phyloP scores from a whole-genome alignment of 2,329 filamentous ascomycete species.

The Aspergillus thermomutatus region DNA sequence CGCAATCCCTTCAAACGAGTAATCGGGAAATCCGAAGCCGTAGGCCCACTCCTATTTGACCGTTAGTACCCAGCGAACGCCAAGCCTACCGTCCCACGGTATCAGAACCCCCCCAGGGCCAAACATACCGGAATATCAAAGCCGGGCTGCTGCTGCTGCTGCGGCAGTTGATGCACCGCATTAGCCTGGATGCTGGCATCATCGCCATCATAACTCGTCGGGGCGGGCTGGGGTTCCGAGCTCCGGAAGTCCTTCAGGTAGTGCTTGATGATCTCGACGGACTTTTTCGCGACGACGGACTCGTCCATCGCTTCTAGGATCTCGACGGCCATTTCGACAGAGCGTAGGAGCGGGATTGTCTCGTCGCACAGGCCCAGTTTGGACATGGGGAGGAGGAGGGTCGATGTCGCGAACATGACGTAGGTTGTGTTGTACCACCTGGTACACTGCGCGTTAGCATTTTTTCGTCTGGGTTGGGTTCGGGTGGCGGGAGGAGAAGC shows the following conservation, averaged over 20 bases:
- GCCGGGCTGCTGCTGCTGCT: slow-evolving; percentile 11
- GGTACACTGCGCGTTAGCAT: neutral
- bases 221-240: slow-evolving; percentile 9
- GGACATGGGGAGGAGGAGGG: slow-evolving; percentile 35
- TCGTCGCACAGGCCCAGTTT: slow-evolving; percentile 26
- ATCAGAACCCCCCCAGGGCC: neutral
- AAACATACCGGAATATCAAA: slow-evolving; percentile 28
- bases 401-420: slow-evolving; percentile 39
- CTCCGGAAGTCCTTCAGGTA: slow-evolving; percentile 29
- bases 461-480: too few species aligned
- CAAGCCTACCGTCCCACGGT: too few species aligned
- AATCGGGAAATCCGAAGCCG: slow-evolving; percentile 36
- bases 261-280: slow-evolving; percentile 35
- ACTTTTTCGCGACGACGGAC: slow-evolving; percentile 38
- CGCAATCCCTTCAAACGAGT: slow-evolving; percentile 32
- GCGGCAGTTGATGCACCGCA: slow-evolving; percentile 1
- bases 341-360: slow-evolving; percentile 25
- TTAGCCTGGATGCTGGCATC: slow-evolving; percentile 2
- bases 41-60: slow-evolving; percentile 29
- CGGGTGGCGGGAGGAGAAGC: neutral
- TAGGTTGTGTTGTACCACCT: slow-evolving; percentile 46
- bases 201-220: neutral
- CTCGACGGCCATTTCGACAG: slow-evolving; percentile 38
- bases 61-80: neutral
- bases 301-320: slow-evolving; percentile 44